These are phyloP conservation scores for Gossypium herbaceum DNA, from an alignment of 345 rosid species.

Conservation along the genomic window DNA sequence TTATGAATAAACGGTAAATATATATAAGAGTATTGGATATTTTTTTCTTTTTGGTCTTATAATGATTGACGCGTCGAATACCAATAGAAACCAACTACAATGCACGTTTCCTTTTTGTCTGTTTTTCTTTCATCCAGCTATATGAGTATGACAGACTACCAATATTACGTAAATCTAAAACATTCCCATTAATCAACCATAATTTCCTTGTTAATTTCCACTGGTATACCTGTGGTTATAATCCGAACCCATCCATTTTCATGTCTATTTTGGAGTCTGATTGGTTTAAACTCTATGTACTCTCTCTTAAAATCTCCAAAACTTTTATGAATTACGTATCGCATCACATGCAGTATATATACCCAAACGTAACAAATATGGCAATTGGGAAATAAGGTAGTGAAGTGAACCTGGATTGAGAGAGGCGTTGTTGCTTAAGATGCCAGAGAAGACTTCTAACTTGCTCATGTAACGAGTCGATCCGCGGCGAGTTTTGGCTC, in stretches of 20 bases:
- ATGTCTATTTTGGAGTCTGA: not conserved
- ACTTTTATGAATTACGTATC: not conserved
- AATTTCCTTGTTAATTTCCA: not conserved
- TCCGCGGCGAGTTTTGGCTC: constrained; percentile 74
- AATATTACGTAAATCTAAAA: not conserved
- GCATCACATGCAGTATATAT: not conserved
- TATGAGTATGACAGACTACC: not conserved
- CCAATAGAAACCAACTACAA: not conserved
- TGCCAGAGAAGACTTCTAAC: constrained; percentile 65
- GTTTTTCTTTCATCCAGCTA: not conserved
- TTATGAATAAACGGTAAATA: not conserved
- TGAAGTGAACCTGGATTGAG: constrained; percentile 67
- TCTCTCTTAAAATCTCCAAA: too few species aligned
- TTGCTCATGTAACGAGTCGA: constrained; percentile 74
- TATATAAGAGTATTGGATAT: too few species aligned
- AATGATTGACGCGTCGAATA: not conserved
- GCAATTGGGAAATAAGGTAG: not conserved
- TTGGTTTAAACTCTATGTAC: not conserved
- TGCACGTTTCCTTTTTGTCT: not conserved
- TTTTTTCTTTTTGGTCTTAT: too few species aligned
- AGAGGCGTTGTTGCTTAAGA: constrained; percentile 70
- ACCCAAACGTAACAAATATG: not conserved
- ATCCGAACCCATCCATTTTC: not conserved
- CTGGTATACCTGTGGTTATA: not conserved
- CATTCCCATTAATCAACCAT: not conserved